Evolutionary conservation across 352 stramenopile genomes (phyloP).

Genomic region (Globisporangium polare): DNA sequence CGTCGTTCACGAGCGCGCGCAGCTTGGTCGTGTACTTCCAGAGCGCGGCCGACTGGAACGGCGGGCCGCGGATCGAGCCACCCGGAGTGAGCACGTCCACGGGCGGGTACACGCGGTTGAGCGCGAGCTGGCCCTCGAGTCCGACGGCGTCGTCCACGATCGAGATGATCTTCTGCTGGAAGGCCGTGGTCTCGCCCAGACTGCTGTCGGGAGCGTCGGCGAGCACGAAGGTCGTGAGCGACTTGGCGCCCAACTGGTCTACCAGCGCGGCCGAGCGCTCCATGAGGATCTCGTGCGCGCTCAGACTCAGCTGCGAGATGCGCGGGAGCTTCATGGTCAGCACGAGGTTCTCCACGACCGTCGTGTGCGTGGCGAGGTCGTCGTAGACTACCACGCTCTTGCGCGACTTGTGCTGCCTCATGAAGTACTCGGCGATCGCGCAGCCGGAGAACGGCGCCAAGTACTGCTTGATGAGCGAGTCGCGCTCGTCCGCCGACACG

Average conservation of each 20-base stretch:
- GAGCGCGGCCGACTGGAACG: conserved; percentile 71
- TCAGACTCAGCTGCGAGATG: conserved; percentile 55
- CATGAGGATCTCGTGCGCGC: conserved; percentile 66
- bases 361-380: conserved; percentile 70
- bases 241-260: conserved; percentile 31
- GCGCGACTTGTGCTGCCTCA: conserved; percentile 34
- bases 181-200: conserved; percentile 40
- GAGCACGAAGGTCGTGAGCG: conserved; percentile 65
- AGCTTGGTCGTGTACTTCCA: conserved; percentile 64
- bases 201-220: conserved; percentile 55
- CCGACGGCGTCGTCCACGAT: conserved; percentile 70
- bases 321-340: conserved; percentile 65
- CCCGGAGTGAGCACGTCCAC: conserved; percentile 63
- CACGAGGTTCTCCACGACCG: conserved; percentile 69
- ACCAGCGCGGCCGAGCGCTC: conserved; percentile 72
- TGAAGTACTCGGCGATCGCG: conserved; percentile 67
- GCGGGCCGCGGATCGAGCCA: conserved; percentile 57
- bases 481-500: conserved; percentile 54
- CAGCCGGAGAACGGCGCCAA: conserved; percentile 78
- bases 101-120: conserved; percentile 61
- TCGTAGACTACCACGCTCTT: conserved; percentile 77
- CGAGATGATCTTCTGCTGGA: conserved; percentile 61
- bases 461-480: conserved; percentile 77
- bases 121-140: conserved; percentile 43
- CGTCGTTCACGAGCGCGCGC: conserved; percentile 59